These are phyloP conservation scores for Debaryomyces fabryi DNA, from an alignment of 1,139 yeast genomes.

Conservation along the genomic window DNA sequence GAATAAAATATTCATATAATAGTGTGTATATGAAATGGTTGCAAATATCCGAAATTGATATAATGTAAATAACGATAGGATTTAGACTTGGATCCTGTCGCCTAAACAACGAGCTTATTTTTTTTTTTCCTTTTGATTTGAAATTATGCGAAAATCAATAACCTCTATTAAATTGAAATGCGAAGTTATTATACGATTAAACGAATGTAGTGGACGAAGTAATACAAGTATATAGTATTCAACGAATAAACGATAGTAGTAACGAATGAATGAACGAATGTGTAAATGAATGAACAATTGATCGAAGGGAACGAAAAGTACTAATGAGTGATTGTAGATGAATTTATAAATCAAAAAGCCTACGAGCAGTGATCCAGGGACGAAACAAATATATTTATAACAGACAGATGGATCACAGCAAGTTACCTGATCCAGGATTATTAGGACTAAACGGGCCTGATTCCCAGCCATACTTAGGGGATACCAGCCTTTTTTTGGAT, in stretches of 20 bases:
- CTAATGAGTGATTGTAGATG: conserved; percentile 2
- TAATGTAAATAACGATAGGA: conserved; percentile 8
- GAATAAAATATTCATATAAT: conserved; percentile 5
- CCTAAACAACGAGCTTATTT: conserved; percentile 8
- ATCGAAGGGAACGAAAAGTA: not conserved
- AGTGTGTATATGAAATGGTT: conserved; percentile 7
- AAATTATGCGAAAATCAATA: conserved; percentile 4
- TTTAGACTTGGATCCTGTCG: conserved; percentile 6
- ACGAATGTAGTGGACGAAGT: not conserved
- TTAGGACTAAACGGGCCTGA: conserved; percentile 11
- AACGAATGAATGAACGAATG: not conserved
- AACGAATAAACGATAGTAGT: not conserved
- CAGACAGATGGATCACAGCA: not conserved
- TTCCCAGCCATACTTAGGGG: conserved; percentile 12
- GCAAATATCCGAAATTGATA: conserved; percentile 10
- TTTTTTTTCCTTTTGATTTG: conserved; percentile 4
- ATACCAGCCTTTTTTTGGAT: not conserved
- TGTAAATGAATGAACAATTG: not conserved
- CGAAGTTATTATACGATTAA: not conserved
- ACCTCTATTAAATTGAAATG: conserved; percentile 6
- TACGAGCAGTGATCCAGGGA: conserved; percentile 8
- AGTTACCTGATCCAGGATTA: conserved; percentile 13
- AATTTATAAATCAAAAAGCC: not conserved
- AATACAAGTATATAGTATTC: not conserved
- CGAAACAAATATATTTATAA: conserved; percentile 11